Evolutionary conservation across 2,329 filamentous ascomycete genomes (phyloP).

Genomic region (Lachnellula hyalina): DNA sequence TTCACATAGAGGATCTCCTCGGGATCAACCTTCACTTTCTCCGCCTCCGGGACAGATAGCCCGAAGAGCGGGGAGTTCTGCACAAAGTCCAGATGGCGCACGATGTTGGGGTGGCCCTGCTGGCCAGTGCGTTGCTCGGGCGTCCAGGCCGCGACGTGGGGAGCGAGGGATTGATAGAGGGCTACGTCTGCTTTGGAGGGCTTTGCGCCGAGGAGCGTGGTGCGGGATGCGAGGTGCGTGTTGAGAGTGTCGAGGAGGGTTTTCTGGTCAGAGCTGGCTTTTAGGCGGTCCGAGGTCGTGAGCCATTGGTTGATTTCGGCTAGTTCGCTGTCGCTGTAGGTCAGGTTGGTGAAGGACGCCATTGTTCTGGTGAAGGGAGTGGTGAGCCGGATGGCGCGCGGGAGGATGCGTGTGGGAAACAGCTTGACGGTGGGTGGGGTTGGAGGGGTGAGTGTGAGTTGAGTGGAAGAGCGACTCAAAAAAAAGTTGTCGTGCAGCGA

Average conservation of each 20-base stretch:
- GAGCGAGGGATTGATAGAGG: conserved; percentile 72
- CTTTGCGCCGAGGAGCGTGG: conserved; percentile 84
- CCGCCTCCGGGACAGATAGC: conserved; percentile 60
- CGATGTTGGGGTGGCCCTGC: conserved; percentile 83
- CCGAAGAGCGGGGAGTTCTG: conserved; percentile 78
- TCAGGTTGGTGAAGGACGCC: conserved; percentile 58
- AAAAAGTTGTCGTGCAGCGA: no score
- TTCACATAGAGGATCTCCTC: conserved; percentile 82
- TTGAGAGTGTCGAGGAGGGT: conserved; percentile 76
- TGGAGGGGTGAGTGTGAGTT: no score
- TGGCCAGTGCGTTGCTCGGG: conserved; percentile 85
- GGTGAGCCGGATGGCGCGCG: conserved; percentile 27
- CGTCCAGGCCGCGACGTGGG: conserved; percentile 72
- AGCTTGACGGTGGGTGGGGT: conserved; percentile 23
- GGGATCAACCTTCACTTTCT: conserved; percentile 74
- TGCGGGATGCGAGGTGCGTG: conserved; percentile 78
- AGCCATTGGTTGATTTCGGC: conserved; percentile 88
- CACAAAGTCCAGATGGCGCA: conserved; percentile 88
- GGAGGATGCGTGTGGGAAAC: conserved; percentile 25
- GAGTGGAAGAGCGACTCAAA: no score
- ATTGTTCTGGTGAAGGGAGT: conserved; percentile 52
- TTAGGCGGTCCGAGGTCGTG: conserved; percentile 67
- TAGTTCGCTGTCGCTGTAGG: conserved; percentile 74
- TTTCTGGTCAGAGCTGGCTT: conserved; percentile 48
- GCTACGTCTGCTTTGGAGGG: conserved; percentile 83